Conservation (phyloP, 306 rosid species). For the Vachellia pachyceras region DNA sequence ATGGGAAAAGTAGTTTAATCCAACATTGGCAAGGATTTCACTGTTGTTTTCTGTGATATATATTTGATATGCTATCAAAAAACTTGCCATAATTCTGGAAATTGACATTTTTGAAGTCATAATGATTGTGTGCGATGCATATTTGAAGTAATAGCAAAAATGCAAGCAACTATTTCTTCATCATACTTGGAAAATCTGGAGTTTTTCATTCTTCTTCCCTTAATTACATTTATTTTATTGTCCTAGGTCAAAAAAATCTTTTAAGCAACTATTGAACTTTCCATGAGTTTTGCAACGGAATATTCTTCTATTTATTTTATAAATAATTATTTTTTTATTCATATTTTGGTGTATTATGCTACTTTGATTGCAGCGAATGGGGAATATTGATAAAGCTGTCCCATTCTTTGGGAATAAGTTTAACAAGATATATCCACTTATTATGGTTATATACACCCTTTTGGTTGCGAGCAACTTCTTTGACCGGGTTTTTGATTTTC, state of each 20-base stretch:
- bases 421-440: conserved; percentile 91
- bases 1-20: not conserved
- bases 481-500: conserved; percentile 72
- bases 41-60: not conserved
- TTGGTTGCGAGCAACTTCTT: conserved; percentile 95
- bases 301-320: conserved; percentile 20
- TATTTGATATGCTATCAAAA: conserved; percentile 5
- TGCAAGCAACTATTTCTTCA: conserved; percentile 25
- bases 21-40: not conserved
- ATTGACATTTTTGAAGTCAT: not conserved
- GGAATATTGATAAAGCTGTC: conserved; percentile 79
- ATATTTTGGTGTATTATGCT: conserved; percentile 40
- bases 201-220: conserved; percentile 15
- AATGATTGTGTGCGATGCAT: conserved; percentile 1
- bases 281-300: not conserved
- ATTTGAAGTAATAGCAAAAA: not conserved
- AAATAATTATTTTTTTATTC: conserved; percentile 28
- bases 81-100: conserved; percentile 1
- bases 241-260: not conserved
- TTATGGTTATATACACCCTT: conserved; percentile 93
- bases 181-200: not conserved
- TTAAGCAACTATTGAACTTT: not conserved
- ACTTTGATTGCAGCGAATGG: conserved; percentile 84
- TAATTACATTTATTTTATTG: not conserved
- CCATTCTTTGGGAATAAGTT: conserved; percentile 89